Evolutionary conservation across 2,329 filamentous ascomycete genomes (phyloP), one percentile per base, ranked within the genome.

Genomic region (Stagonosporopsis rhizophila): DNA sequence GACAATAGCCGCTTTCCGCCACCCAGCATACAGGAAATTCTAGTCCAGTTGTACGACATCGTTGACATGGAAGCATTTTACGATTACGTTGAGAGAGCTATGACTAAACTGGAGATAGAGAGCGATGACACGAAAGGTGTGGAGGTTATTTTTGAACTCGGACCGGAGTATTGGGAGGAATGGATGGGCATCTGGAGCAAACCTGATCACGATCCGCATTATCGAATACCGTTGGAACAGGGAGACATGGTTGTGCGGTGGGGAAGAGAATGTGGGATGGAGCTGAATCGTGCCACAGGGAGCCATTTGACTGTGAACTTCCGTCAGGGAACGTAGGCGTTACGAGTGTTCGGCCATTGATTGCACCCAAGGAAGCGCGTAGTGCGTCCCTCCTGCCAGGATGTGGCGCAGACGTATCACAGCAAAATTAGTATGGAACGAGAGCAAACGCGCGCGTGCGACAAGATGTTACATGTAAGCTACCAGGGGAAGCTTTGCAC

Each of bases 161-260:
- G 17, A 2, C 12, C 15, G 1, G 22, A n/a, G 34, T 17, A 50
- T 34, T 56, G 52, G 52, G 45, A 56, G 27, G 34, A 27, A 0
- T 56, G 52, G 52, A 56, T 56, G 52, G 45, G 27, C 9, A 41
- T 50, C 20, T 56, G 52, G 52, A 56, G 52, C 6, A 41, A 40
- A 14, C 34, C 40, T 11, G 40, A 50, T 19, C 34, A 50, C 20
- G 34, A 39, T 12, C 40, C 45, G 1, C 17, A 45, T 12, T 35
- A 44, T 32, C 22, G 46, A 9, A 56, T 56, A 15, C 52, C 52
- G 17, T 14, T 56, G n/a, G 52, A 56, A 14, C 22, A 45, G 17
- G 40, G 22, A 15, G 45, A 41, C 8, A 37, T 19, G 30, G 52
- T 56, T 15, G 34, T 56, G 34, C 3, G 19, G 19, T 56, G 52